These are phyloP conservation scores for Stereum hirsutum DNA, from an alignment of 1,284 basidiomycete genomes.

Conservation along the genomic window DNA sequence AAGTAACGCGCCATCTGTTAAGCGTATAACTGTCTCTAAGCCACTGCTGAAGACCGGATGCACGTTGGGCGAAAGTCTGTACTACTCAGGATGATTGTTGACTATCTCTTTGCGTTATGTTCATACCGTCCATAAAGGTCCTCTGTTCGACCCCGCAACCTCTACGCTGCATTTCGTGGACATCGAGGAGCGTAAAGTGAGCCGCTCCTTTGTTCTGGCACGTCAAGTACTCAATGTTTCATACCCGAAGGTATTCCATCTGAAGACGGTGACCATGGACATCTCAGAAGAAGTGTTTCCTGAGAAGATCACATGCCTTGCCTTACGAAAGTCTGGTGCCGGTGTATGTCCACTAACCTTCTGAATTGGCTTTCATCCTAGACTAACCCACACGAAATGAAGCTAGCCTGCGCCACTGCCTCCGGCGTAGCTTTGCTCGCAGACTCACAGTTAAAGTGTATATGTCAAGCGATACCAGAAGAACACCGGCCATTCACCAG, in stretches of 20 bases:
- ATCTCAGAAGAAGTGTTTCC: too few species aligned
- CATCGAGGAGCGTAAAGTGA: conserved; percentile 50
- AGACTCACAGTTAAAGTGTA: conserved; percentile 32
- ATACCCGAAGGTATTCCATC: too few species aligned
- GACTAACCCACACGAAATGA: conserved; percentile 3
- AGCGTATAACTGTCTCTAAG: conserved; percentile 21
- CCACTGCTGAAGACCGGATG: conserved; percentile 51
- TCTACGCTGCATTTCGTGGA: conserved; percentile 58
- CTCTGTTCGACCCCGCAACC: conserved; percentile 47
- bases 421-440: conserved; percentile 45
- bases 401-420: conserved; percentile 49
- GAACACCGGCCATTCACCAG: conserved; percentile 34
- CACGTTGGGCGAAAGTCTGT: conserved; percentile 53
- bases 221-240: too few species aligned
- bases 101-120: too few species aligned
- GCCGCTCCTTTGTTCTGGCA: too few species aligned
- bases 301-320: conserved; percentile 44
- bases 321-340: conserved; percentile 32
- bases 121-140: conserved; percentile 28
- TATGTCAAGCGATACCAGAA: conserved; percentile 37
- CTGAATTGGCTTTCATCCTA: background rate
- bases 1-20: conserved; percentile 9
- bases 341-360: conserved; percentile 31
- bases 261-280: too few species aligned
- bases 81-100: background rate